Evolutionary conservation across 2,329 filamentous ascomycete species (phyloP).

Genomic region (Metarhizium humberi): DNA sequence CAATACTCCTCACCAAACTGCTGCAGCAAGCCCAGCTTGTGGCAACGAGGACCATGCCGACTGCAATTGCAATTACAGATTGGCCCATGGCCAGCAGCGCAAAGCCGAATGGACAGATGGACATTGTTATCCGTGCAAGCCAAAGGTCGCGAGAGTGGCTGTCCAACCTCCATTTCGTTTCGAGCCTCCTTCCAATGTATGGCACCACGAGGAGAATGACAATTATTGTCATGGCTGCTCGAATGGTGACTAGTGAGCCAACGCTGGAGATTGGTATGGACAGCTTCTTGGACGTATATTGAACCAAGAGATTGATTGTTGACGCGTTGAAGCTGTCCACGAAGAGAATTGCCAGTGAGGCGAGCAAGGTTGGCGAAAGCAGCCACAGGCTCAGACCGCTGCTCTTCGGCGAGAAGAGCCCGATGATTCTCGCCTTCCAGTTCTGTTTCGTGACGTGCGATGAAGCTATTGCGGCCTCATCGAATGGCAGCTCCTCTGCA

Average conservation of each 20-base stretch:
- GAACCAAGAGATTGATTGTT: not conserved
- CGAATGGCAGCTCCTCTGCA: not conserved
- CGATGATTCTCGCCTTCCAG: not conserved
- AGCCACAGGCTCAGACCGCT: not conserved
- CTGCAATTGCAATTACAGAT: not conserved
- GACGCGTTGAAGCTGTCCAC: not conserved
- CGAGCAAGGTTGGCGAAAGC: not conserved
- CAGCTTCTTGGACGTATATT: slow-evolving; percentile 1
- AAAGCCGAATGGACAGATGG: not conserved
- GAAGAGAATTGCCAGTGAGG: not conserved
- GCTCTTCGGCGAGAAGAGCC: not conserved
- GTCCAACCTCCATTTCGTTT: not conserved
- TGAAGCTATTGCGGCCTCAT: not conserved
- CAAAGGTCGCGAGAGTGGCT: slow-evolving; percentile 2
- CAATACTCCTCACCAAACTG: not conserved
- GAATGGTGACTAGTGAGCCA: not conserved
- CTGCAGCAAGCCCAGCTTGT: not conserved
- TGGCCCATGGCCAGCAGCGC: not conserved
- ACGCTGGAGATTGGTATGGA: not conserved
- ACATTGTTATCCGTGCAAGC: slow-evolving; percentile 1
- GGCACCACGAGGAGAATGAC: not conserved
- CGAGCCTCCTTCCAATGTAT: not conserved
- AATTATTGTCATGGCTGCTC: not conserved
- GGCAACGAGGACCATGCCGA: not conserved
- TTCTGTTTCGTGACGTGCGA: not conserved